These are phyloP conservation scores for Cercophora scortea DNA, from an alignment of 495 filamentous ascomycete genomes.

Conservation along the genomic window DNA sequence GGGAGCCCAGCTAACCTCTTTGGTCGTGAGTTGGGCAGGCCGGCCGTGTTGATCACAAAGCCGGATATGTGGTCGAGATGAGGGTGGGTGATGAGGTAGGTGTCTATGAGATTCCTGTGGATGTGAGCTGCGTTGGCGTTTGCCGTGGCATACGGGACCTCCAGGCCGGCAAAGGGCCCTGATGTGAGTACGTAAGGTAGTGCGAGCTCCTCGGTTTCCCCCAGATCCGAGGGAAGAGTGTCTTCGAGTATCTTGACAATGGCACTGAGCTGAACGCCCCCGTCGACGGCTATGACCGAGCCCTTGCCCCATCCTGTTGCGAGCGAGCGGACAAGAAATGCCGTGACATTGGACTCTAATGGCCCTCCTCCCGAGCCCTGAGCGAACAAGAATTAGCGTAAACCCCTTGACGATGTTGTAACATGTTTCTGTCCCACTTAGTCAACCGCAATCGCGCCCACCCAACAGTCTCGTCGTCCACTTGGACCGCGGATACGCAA, in stretches of 20 bases:
- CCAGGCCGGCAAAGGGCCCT: slow-evolving; percentile 68
- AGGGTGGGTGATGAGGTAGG: slow-evolving; percentile 86
- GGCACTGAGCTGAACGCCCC: slow-evolving; percentile 78
- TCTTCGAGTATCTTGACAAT: slow-evolving; percentile 63
- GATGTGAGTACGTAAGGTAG: slow-evolving; percentile 30
- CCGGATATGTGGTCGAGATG: slow-evolving; percentile 91
- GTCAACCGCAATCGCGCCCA: too few species aligned
- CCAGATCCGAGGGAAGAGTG: slow-evolving; percentile 37
- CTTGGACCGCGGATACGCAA: too few species aligned
- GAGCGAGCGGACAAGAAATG: slow-evolving; percentile 76
- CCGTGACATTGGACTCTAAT: slow-evolving; percentile 80
- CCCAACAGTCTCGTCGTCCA: too few species aligned
- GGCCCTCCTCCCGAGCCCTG: slow-evolving; percentile 91
- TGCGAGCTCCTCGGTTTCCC: slow-evolving; percentile 20
- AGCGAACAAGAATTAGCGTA: not conserved
- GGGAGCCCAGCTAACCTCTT: slow-evolving; percentile 82
- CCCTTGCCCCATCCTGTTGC: slow-evolving; percentile 69
- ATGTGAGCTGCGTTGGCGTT: slow-evolving; percentile 75
- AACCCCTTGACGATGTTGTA: too few species aligned
- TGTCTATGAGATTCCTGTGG: slow-evolving; percentile 68
- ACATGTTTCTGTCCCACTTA: too few species aligned
- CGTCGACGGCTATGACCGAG: slow-evolving; percentile 84
- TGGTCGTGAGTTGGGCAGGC: slow-evolving; percentile 61
- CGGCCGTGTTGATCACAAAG: slow-evolving; percentile 86
- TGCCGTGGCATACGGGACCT: slow-evolving; percentile 51